phyloP scores from a whole-genome alignment of 192 early-diverging fungal genomes.

The Coemansia sp. region DNA sequence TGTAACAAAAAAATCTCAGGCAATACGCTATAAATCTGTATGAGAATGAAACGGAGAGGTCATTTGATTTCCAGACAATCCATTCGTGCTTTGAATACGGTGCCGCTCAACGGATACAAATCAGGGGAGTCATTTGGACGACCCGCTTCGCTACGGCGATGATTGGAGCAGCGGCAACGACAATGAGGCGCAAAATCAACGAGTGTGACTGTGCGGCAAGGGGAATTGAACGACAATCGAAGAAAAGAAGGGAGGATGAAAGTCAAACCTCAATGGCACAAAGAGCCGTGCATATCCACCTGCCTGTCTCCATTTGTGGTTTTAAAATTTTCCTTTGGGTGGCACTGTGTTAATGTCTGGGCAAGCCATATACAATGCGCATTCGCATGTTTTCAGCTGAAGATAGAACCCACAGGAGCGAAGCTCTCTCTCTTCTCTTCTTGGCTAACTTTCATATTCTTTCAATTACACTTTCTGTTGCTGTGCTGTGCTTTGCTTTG shows the following conservation, averaged over 20 bases:
- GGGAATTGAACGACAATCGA: neutral
- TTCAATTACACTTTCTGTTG: neutral
- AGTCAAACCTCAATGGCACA: too few species aligned
- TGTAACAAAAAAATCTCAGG: too few species aligned
- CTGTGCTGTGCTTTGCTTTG: neutral
- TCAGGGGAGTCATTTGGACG: too few species aligned
- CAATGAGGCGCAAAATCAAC: neutral
- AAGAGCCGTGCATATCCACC: too few species aligned
- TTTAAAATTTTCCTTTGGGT: neutral
- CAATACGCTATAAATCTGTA: too few species aligned
- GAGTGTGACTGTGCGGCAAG: neutral
- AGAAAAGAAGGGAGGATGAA: neutral
- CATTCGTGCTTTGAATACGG: too few species aligned
- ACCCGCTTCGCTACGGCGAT: too few species aligned
- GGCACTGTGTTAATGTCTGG: neutral
- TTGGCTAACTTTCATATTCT: neutral
- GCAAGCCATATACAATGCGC: neutral
- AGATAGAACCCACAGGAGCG: too few species aligned
- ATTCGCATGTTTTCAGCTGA: neutral
- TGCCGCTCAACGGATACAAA: too few species aligned
- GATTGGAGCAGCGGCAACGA: neutral
- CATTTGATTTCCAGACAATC: too few species aligned
- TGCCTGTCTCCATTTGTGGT: too few species aligned
- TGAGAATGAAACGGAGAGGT: too few species aligned
- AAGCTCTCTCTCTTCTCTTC: neutral